A percentile compares a stretch with the other conserved stretches of the same genome.
phyloP scores from a whole-genome alignment of 108 stramenopile species.

The Fistulifera solaris region DNA sequence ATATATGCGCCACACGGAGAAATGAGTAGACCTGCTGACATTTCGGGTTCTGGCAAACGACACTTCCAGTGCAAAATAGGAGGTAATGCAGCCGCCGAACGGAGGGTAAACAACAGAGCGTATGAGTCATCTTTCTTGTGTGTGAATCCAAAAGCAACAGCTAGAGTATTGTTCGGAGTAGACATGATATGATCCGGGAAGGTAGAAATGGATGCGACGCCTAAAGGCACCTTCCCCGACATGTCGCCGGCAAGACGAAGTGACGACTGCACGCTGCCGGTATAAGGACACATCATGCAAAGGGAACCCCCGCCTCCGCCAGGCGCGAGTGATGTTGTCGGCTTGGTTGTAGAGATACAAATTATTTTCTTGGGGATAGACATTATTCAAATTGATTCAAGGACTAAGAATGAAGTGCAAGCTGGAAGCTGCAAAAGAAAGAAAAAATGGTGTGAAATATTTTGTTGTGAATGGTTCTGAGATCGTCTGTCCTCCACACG shows the following conservation, averaged over 20 bases:
- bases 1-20: conserved; percentile 65
- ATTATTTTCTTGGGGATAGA: not conserved
- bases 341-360: conserved; percentile 30
- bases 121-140: conserved; percentile 37
- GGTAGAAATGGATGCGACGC: conserved; percentile 25
- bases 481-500: too few relatives aligned
- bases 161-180: conserved; percentile 8
- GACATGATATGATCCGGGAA: conserved; percentile 29
- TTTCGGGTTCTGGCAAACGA: conserved; percentile 51
- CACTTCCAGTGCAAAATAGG: conserved; percentile 61
- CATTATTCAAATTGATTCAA: not conserved
- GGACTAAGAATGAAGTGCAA: not conserved
- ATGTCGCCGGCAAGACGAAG: conserved; percentile 30
- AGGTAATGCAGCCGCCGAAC: conserved; percentile 19
- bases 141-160: conserved; percentile 5
- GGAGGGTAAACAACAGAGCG: conserved; percentile 37
- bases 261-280: conserved; percentile 31
- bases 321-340: conserved; percentile 23
- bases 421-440: too few relatives aligned
- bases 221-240: conserved; percentile 25
- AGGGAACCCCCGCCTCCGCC: conserved; percentile 42
- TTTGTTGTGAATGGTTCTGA: too few relatives aligned
- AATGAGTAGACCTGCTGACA: conserved; percentile 30
- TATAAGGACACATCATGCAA: conserved; percentile 27
- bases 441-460: too few relatives aligned